Evolutionary conservation across 179 eudicot genomes (phyloP).

Genomic region (Beta corolliflora): DNA sequence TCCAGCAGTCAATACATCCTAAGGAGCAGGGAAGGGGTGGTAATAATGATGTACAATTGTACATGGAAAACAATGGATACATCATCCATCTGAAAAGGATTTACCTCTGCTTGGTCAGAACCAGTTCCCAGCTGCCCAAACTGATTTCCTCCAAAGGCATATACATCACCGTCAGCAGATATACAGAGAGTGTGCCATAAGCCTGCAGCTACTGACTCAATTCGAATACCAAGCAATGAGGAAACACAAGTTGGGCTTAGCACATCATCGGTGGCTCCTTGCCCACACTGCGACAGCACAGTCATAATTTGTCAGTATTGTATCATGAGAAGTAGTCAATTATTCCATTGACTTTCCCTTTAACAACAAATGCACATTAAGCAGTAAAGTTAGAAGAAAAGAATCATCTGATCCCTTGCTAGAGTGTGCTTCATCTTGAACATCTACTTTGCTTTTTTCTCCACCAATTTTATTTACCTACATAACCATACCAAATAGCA

Average conservation of each 20-base stretch:
- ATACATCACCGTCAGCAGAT: conserved; percentile 87
- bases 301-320: conserved; percentile 14
- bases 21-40: neutral
- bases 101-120: conserved; percentile 96
- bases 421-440: conserved; percentile 45
- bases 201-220: conserved; percentile 83
- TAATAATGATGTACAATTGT: neutral
- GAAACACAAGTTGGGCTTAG: conserved; percentile 92
- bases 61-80: neutral
- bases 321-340: conserved; percentile 7
- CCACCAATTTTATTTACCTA: conserved; percentile 55
- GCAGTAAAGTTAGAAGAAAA: conserved; percentile 21
- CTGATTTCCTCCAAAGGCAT: conserved; percentile 96
- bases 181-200: conserved; percentile 92
- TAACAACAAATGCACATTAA: conserved; percentile 6
- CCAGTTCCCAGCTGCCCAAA: conserved; percentile 99
- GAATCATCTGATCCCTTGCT: conserved; percentile 38
- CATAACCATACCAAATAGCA: conserved; percentile 36
- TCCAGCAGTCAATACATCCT: neutral
- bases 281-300: conserved; percentile 77
- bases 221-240: conserved; percentile 71
- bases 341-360: neutral
- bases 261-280: conserved; percentile 94
- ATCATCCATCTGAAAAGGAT: neutral
- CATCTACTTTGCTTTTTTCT: conserved; percentile 47